Conservation (phyloP, 805 yeast genomes). For the Jamesozyma gamospora region DNA sequence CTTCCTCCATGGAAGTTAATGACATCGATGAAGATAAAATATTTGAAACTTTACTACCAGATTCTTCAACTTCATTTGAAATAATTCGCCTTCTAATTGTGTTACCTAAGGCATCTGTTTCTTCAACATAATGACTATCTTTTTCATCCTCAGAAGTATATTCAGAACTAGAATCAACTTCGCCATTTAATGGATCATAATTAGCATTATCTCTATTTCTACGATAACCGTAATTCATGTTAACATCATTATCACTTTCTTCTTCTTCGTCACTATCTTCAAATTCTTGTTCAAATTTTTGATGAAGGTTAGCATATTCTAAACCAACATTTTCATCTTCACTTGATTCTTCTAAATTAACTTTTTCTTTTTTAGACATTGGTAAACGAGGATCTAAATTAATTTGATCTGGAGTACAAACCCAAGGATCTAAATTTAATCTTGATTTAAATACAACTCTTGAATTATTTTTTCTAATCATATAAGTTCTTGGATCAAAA, state of each 20-base stretch:
- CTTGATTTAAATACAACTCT: constrained; percentile 65
- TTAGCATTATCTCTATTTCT: constrained; percentile 13
- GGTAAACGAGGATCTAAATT: constrained; percentile 73
- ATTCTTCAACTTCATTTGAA: constrained; percentile 9
- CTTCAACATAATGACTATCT: constrained; percentile 16
- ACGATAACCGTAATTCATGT: constrained; percentile 6
- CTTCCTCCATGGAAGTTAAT: background rate
- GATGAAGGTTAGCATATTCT: constrained; percentile 25
- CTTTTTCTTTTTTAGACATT: constrained; percentile 52
- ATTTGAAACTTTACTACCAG: constrained; percentile 1
- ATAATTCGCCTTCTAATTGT: constrained; percentile 16
- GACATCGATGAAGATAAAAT: background rate
- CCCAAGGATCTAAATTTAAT: constrained; percentile 58
- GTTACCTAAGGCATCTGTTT: constrained; percentile 28
- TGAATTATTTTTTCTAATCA: constrained; percentile 75
- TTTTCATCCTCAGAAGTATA: constrained; percentile 7
- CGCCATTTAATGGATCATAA: constrained; percentile 25
- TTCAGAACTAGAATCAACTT: constrained; percentile 9
- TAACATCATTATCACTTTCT: constrained; percentile 13
- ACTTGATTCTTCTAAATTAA: constrained; percentile 20
- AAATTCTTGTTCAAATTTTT: constrained; percentile 25
- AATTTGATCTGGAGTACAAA: constrained; percentile 57
- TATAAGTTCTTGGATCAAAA: constrained; percentile 77
- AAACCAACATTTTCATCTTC: constrained; percentile 25
- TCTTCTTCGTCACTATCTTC: constrained; percentile 28